These are phyloP conservation scores for Cicer cuneatum DNA, from an alignment of 306 rosid species.

Conservation along the genomic window DNA sequence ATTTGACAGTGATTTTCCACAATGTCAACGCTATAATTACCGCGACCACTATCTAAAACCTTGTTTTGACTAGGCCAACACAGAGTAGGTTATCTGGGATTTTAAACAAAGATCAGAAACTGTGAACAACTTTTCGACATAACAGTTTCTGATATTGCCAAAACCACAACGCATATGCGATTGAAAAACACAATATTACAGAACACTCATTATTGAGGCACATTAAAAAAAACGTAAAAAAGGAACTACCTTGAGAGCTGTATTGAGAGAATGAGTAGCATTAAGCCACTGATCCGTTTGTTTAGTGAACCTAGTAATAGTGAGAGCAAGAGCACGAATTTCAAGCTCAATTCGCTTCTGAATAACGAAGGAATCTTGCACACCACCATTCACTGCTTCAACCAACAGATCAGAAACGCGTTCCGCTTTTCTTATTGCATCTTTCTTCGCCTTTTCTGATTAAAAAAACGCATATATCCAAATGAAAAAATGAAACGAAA, in stretches of 20 bases:
- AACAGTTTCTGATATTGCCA: too few relatives aligned
- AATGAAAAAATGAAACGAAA: neutral
- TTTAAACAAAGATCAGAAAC: too few relatives aligned
- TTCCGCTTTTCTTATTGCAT: slow-evolving; percentile 61
- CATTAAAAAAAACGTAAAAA: neutral
- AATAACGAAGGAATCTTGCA: slow-evolving; percentile 68
- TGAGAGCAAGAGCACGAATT: slow-evolving; percentile 66
- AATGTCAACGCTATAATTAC: neutral
- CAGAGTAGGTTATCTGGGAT: neutral
- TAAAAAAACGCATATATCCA: neutral
- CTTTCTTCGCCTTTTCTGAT: slow-evolving; percentile 76
- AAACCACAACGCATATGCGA: too few relatives aligned
- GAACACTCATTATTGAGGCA: neutral
- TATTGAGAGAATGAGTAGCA: slow-evolving; percentile 73
- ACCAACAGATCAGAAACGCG: slow-evolving; percentile 79
- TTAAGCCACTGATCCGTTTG: slow-evolving; percentile 93
- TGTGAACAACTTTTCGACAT: too few relatives aligned
- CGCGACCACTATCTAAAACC: neutral
- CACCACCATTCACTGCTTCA: slow-evolving; percentile 82
- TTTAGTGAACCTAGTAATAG: slow-evolving; percentile 70
- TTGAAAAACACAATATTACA: neutral
- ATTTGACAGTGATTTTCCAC: neutral
- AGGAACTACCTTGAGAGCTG: slow-evolving; percentile 70
- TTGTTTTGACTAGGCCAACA: neutral
- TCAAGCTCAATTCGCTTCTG: slow-evolving; percentile 87